A percentile compares a stretch with the other conserved stretches of the same genome.
Conservation (phyloP, 306 rosid species). For the Cajanus cajan region DNA sequence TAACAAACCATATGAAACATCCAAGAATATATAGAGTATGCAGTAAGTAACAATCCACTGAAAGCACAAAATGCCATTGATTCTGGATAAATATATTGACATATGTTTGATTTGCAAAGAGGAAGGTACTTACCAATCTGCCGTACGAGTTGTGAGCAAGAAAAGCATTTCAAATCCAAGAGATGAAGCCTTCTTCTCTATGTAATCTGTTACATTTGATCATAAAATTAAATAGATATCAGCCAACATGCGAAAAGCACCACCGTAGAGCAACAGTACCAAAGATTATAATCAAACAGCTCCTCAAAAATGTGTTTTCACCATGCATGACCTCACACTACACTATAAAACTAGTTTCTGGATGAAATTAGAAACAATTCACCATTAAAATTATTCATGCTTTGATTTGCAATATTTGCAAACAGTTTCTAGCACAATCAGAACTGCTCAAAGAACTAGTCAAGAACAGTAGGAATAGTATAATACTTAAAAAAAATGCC, state of each 20-base stretch:
- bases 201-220: constrained; percentile 51
- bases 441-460: neutral
- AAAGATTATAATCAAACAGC: neutral
- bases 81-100: neutral
- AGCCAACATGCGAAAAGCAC: neutral
- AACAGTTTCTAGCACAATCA: neutral
- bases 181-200: constrained; percentile 72
- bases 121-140: constrained; percentile 60
- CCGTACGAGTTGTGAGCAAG: constrained; percentile 75
- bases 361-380: neutral
- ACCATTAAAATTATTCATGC: neutral
- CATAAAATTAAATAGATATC: neutral
- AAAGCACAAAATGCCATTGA: neutral
- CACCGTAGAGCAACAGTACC: neutral
- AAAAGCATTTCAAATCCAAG: constrained; percentile 66
- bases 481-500: neutral
- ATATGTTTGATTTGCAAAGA: neutral
- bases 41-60: neutral
- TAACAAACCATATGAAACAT: neutral
- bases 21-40: neutral
- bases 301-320: neutral
- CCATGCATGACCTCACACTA: neutral
- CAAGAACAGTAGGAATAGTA: neutral
- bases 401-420: neutral
- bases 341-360: neutral